Evolutionary conservation across 371 early-diverging fungal species (phyloP), one percentile per base, ranked within the genome.

Genomic region (Zychaea mexicana): DNA sequence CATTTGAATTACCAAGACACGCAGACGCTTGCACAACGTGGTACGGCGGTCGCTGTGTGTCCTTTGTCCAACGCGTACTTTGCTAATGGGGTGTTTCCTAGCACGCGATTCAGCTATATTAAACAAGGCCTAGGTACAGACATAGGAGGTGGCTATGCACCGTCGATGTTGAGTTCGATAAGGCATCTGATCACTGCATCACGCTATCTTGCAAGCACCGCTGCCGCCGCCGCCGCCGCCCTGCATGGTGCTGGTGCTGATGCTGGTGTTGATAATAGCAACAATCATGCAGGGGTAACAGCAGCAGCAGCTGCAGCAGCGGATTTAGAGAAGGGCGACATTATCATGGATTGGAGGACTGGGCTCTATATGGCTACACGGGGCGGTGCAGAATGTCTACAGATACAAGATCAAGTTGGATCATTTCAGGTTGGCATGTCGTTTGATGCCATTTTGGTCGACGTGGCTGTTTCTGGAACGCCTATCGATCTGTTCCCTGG

Each of bases 51-150:
- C 45, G 73, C 86, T 22, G 90, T 90, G 60, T 91, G 91, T 64
- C 86, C 91, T 1, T 81, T 72, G 52, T 83, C 83, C 56, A 91
- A 91, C 76, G 88, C 87, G 65, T 72, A 77, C 9, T 75, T 91
- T 31, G 66, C 72, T 52, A 79, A 81, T 57, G 90, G 64, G 22
- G 26, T 64, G 2, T 64, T 57, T 24, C 64, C 64, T 3, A 24
- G 42, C 36, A 73, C 87, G 2, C 64, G 70, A 33, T 62, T 86
- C 60, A 26, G 85, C n/a, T 56, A 65, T 36, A 57, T 86, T 22
- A 72, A 72, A 39, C 81, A 85, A 7, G 88, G 88, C 1, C 70
- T 91, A 58, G 91, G 91, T 38, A 91, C 89, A 10, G 91, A 91
- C 62, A 86, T 88, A 8, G 77, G 87, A 28, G 91, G 89, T 42